Evolutionary conservation across 345 rosid species (phyloP).

Genomic region (Zanthoxylum bungeanum): DNA sequence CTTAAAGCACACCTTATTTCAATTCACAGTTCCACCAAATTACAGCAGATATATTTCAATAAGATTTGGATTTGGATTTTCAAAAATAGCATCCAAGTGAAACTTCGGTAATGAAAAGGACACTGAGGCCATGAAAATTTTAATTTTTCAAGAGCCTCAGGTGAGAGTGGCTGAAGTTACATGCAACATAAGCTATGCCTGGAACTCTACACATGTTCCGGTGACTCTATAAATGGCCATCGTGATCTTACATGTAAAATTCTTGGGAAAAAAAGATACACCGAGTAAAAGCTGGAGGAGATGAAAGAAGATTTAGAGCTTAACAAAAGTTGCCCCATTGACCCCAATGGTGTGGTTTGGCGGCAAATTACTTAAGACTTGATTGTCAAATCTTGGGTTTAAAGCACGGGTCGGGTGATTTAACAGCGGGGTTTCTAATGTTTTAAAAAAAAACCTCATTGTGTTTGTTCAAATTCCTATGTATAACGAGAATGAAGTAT

Average conservation of each 20-base stretch:
- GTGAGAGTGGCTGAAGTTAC: constrained; percentile 11
- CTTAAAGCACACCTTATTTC: neutral
- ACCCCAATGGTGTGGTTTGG: too few species aligned
- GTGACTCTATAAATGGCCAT: constrained; percentile 43
- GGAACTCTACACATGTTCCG: constrained; percentile 21
- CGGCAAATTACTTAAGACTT: too few species aligned
- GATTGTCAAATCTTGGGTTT: too few species aligned
- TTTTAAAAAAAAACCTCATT: too few species aligned
- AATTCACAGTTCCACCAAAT: neutral
- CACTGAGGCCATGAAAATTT: constrained; percentile 9
- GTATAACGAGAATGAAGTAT: constrained; percentile 55
- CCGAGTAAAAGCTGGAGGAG: constrained; percentile 40
- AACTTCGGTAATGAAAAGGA: too few species aligned
- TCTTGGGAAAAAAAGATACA: constrained; percentile 39
- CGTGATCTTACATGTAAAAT: constrained; percentile 32
- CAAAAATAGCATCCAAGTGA: too few species aligned
- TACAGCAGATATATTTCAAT: too few species aligned
- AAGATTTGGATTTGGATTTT: too few species aligned
- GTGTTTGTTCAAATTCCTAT: constrained; percentile 56
- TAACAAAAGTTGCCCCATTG: constrained; percentile 25
- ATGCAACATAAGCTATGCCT: constrained; percentile 11
- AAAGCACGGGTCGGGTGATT: too few species aligned
- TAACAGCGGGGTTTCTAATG: too few species aligned
- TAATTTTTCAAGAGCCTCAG: constrained; percentile 7
- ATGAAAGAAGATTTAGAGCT: constrained; percentile 41